These are phyloP conservation scores for Setaria italica DNA, from an alignment of 202 grass and related monocot species.

Conservation along the genomic window DNA sequence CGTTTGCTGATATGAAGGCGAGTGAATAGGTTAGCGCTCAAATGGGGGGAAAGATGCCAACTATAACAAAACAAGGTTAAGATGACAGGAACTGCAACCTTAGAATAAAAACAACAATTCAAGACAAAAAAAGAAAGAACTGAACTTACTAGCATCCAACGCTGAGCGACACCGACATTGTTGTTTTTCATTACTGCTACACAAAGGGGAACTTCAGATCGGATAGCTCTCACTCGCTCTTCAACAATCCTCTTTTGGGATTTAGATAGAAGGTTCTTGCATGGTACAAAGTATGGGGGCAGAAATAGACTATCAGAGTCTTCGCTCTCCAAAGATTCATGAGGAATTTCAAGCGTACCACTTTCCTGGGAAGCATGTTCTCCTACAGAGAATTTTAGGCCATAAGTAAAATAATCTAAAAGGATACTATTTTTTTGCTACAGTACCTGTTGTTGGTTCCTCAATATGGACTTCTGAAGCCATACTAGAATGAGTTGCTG, in stretches of 20 bases:
- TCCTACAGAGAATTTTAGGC: background rate
- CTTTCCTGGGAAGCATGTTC: slow-evolving; percentile 10
- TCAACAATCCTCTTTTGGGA: slow-evolving; percentile 39
- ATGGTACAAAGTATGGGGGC: slow-evolving; percentile 42
- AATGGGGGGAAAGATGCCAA: background rate
- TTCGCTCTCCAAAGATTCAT: slow-evolving; percentile 3
- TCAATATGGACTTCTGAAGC: slow-evolving; percentile 12
- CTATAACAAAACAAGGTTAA: background rate
- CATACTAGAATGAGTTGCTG: background rate
- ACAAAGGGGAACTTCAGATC: slow-evolving; percentile 40
- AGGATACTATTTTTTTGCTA: background rate
- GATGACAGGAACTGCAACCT: background rate
- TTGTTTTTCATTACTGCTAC: slow-evolving; percentile 52
- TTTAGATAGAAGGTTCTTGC: slow-evolving; percentile 23
- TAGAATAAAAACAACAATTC: background rate
- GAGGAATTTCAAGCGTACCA: background rate
- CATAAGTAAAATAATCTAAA: slow-evolving; percentile 12
- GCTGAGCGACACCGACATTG: background rate
- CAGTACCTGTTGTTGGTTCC: slow-evolving; percentile 24
- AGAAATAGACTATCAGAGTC: background rate
- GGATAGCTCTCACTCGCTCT: slow-evolving; percentile 38
- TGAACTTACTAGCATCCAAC: slow-evolving; percentile 37
- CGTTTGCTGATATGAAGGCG: background rate
- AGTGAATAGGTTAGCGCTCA: background rate
- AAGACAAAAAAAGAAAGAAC: background rate